Evolutionary conservation across 352 stramenopile genomes (phyloP), one percentile per base, ranked within the genome.

Genomic region (Vaucheria bursata): DNA sequence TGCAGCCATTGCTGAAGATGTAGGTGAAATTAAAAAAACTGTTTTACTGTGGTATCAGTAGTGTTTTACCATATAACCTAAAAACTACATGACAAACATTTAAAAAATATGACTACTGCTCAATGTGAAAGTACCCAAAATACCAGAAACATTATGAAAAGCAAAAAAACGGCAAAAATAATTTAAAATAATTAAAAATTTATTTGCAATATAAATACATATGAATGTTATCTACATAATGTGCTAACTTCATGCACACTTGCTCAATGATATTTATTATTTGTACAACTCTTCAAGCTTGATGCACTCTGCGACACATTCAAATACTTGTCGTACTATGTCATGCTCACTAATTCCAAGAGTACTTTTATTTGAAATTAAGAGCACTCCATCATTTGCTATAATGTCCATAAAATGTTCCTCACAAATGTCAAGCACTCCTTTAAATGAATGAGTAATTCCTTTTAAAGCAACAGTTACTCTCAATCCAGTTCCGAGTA

Each of bases 321-420:
- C 59, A 18, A 69, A 29, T 29, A 18, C 18, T 4, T 69, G 6
- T 69, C 59, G 5, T 29, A 69, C 59, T 8, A 29, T 18, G 59
- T 69, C 59, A 18, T 34, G 5, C 59, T 69, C 59, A 29, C 59
- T 69, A 69, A 69, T 69, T 5, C 59, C 59, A 38, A 69, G 59
- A 34, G 59, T 69, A 6, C 6, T 18, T 29, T 69, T 6, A 69
- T 18, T 69, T 4, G 59, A 69, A 8, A 69, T 29, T 8, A 69
- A 18, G 18, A 69, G 33, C 18, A 8, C 59, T 29, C 59, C 59
- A 29, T 4, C 59, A 69, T 4, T 29, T 4, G 59, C 18, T 50
- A 12, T 12, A 12, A 5, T 50, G 34, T 69, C 45, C 59, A 69
- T 69, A 8, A 18, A 69, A 6, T 34, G 59, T 38, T 34, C 59